These are phyloP conservation scores for Geotrichum australiense DNA, from an alignment of 1,139 yeast species.

Conservation along the genomic window DNA sequence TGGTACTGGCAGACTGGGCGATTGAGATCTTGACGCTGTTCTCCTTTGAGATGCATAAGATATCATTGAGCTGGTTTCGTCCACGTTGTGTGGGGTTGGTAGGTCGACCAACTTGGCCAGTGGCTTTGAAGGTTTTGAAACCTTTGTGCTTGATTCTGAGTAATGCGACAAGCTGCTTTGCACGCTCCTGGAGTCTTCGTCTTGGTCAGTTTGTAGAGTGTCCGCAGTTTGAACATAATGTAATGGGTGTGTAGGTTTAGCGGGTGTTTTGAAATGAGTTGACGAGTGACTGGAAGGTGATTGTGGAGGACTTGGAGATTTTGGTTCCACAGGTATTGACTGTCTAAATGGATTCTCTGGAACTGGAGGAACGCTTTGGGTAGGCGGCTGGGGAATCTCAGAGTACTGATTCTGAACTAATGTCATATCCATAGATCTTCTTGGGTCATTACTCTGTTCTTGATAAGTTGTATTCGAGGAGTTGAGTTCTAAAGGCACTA, in stretches of 20 bases:
- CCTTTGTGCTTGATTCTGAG: not conserved
- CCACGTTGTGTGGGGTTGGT: conserved; percentile 33
- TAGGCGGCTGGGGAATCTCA: too few species aligned
- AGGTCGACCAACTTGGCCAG: conserved; percentile 22
- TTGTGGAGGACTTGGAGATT: too few species aligned
- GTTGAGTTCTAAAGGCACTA: too few species aligned
- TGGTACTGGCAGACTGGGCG: conserved; percentile 7
- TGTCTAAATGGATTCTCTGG: too few species aligned
- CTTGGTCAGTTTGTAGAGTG: not conserved
- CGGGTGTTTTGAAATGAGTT: too few species aligned
- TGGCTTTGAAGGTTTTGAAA: conserved; percentile 2
- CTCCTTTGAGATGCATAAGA: conserved; percentile 30
- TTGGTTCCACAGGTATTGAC: too few species aligned
- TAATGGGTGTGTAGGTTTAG: conserved; percentile 3
- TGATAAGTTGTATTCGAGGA: too few species aligned
- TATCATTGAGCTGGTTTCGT: conserved; percentile 27
- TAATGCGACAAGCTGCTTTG: conserved; percentile 1
- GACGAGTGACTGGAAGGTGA: too few species aligned
- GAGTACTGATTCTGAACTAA: too few species aligned
- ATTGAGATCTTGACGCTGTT: conserved; percentile 3
- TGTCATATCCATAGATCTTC: too few species aligned
- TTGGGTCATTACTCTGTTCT: too few species aligned
- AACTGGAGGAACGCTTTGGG: too few species aligned
- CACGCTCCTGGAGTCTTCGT: not conserved
- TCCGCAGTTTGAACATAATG: conserved; percentile 5